Evolutionary conservation across 176 grass and related monocot genomes (phyloP), one percentile per base, ranked within the genome.

Genomic region (Bromus sterilis): DNA sequence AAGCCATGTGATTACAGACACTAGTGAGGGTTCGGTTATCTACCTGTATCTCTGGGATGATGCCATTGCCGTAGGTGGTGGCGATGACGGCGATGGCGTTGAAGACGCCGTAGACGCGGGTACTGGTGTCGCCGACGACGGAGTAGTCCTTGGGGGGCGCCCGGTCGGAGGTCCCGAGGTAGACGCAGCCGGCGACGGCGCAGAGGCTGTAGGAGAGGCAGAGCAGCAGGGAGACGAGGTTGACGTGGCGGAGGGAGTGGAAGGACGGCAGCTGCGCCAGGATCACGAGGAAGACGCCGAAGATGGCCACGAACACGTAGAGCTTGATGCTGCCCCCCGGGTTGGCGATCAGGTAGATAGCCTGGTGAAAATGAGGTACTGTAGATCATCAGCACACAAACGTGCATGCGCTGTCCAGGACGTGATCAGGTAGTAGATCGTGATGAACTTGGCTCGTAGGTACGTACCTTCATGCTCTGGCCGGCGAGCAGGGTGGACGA

Each of bases 11-110:
- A n/a, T n/a, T n/a, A n/a, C n/a, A n/a, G n/a, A n/a, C n/a, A n/a
- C n/a, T n/a, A n/a, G n/a, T n/a, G n/a, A 51, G 18, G 48, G 20
- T 53, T 53, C 49, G 43, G 35, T 7, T 15, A 61, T 26, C 7
- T 73, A 86, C 90, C 84, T 94, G 96, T 86, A 99, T 99, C 82
- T 99, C 89, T 1, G 93, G 91, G 34, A 99, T 95, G 80, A 99
- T 93, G 48, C 93, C 96, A 33, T 95, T 93, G 24, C 96, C 93
- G 24, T 81, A 99, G 11, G 96, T 95, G 56, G 96, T 99, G 66
- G 96, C 91, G 37, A 98, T 95, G 59, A 98, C 71, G 41, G 93
- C 93, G 62, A 99, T 69, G 59, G 91, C 91, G 80, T 88, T 90
- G 82, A 99, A 99, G 20, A 91, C 77, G 23, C 90, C 89, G 69